Evolutionary conservation across 768 basidiomycete species (phyloP), one percentile per base, ranked within the genome.

Genomic region (Tricholomella constricta): DNA sequence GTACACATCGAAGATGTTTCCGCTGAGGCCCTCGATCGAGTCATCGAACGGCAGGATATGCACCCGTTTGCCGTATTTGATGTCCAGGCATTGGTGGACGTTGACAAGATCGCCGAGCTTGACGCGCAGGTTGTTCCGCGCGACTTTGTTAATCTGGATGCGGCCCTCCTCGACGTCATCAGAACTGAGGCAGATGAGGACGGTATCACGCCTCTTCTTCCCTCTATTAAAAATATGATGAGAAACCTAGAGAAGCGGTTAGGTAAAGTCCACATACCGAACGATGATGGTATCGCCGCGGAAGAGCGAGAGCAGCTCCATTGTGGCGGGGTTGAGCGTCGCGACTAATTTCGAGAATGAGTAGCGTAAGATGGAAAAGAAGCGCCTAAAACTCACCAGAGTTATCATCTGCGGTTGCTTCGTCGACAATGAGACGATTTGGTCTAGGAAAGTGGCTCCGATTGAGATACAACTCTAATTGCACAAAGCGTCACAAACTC

Each of bases 101-200:
- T 91, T 91, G 68, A 94, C 94, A 50, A 98, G 81, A 71, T 99
- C 97, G 37, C 91, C 96, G 37, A 98, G 86, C 78, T 98, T 98
- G 62, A 98, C 93, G 50, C 96, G 91, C 42, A 98, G 75, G 75
- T 99, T 98, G 78, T 98, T 96, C 52, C 97, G 92, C n/a, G 97
- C 97, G 31, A 99, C 97, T 73, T 98, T 98, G 86, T 99, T 99
- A 75, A 99, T 77, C 65, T 97, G 95, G 58, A 99, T 95, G 69
- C 92, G 91, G 52, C 97, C 96, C 72, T 98, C 97, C 63, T 98
- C 97, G 56, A 98, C 92, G 56, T 96, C 93, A 65, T 98, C 97
- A 35, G 90, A 91, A 65, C 89, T 90, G 65, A 99, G 72, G 65
- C 94, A 97, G 69, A 98, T 98, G 56, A 99, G 86, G 37, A 99